A percentile compares a stretch with the other conserved stretches of the same genome.
Evolutionary conservation across 2,329 filamentous ascomycete species (phyloP).

Genomic region (Arachnopeziza araneosa): DNA sequence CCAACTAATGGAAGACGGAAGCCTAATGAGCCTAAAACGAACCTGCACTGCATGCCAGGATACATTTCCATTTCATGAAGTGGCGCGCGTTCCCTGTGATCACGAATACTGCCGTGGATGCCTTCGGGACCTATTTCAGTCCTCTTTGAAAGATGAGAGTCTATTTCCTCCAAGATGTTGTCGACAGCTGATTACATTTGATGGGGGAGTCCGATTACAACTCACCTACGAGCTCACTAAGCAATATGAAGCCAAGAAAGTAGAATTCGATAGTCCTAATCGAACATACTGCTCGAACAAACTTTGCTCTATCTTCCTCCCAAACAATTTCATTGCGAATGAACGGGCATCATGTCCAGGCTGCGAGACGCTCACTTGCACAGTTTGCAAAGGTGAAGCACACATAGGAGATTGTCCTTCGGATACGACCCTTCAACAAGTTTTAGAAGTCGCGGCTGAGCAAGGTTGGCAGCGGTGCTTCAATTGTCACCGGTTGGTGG

Average conservation of each 20-base stretch:
- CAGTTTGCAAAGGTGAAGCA: conserved; percentile 40
- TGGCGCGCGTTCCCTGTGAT: conserved; percentile 31
- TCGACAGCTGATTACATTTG: conserved; percentile 35
- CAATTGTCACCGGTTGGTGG: conserved; percentile 42
- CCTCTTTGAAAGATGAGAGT: conserved; percentile 42
- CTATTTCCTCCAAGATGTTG: conserved; percentile 54
- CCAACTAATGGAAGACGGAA: not conserved
- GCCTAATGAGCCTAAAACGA: conserved; percentile 7
- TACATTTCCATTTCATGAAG: conserved; percentile 6
- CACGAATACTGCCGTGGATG: conserved; percentile 50
- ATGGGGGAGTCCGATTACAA: conserved; percentile 27
- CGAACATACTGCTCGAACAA: conserved; percentile 45
- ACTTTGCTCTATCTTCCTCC: conserved; percentile 44
- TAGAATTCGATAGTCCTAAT: conserved; percentile 44
- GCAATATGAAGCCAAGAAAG: conserved; percentile 38
- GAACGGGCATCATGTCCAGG: conserved; percentile 37
- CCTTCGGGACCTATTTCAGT: conserved; percentile 39
- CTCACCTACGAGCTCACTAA: conserved; percentile 33
- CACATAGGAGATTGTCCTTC: conserved; percentile 45
- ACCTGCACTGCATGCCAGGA: conserved; percentile 17
- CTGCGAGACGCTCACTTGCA: conserved; percentile 44
- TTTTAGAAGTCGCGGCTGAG: conserved; percentile 36
- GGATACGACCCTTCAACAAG: conserved; percentile 35
- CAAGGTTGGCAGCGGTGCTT: conserved; percentile 48
- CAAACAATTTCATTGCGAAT: conserved; percentile 24